Evolutionary conservation across 2,329 filamentous ascomycete species (phyloP).

Genomic region (Fusarium irregulare): DNA sequence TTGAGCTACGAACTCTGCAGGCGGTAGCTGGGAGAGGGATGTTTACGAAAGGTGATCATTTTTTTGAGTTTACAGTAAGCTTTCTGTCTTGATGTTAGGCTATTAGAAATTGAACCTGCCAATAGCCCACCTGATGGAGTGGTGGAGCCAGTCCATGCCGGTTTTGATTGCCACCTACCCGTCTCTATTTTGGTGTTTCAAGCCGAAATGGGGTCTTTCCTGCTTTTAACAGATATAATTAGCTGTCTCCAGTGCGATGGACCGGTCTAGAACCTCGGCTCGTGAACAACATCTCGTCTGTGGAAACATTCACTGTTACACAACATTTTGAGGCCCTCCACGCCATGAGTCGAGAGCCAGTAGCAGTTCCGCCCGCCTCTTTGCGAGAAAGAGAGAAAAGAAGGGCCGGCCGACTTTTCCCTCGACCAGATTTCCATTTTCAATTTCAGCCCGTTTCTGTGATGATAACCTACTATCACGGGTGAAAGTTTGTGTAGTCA

Average conservation of each 20-base stretch:
- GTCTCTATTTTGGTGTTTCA: neutral
- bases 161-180: neutral
- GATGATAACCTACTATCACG: no score
- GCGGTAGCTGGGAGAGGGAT: no score
- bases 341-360: neutral
- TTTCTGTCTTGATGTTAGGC: neutral
- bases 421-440: no score
- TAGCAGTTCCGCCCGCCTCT: neutral
- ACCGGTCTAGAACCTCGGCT: neutral
- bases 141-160: neutral
- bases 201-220: neutral
- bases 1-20: no score
- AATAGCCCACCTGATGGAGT: neutral
- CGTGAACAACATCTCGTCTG: neutral
- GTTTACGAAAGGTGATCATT: no score
- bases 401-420: neutral
- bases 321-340: neutral
- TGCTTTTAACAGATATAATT: rapidly evolving
- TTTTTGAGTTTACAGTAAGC: no score
- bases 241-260: rapidly evolving
- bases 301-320: neutral
- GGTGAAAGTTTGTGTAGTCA: no score
- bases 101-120: neutral
- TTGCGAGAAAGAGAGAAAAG: neutral
- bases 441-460: no score